These are phyloP conservation scores for Saccharomycopsis microspora DNA, from an alignment of 805 yeast species.

Conservation along the genomic window DNA sequence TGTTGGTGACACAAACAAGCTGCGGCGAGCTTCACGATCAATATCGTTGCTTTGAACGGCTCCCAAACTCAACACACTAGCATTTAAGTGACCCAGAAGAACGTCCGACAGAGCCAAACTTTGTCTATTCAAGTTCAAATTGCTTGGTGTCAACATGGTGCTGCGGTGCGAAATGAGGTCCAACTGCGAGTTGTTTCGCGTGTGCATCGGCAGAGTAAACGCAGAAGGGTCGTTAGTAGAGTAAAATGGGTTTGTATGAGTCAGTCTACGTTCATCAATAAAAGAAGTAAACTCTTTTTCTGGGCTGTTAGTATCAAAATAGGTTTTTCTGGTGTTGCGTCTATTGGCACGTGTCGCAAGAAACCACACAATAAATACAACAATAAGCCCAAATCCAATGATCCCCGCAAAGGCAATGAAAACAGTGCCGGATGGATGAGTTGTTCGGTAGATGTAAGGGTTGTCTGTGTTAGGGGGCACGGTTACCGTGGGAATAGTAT, in stretches of 20 bases:
- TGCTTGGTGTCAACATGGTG: not conserved
- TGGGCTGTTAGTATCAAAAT: not conserved
- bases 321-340: constrained; percentile 11
- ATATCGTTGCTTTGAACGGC: not conserved
- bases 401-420: constrained; percentile 72
- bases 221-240: not conserved
- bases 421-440: constrained; percentile 63
- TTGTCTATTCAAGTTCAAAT: not conserved
- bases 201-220: not conserved
- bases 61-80: not conserved
- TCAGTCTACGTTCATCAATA: not conserved
- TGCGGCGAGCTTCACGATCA: not conserved
- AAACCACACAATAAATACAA: constrained; percentile 6
- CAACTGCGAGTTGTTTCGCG: not conserved
- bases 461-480: constrained; percentile 49
- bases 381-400: constrained; percentile 40
- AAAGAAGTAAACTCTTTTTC: constrained; percentile 6
- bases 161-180: not conserved
- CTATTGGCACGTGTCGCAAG: constrained; percentile 3
- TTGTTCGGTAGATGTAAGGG: constrained; percentile 47
- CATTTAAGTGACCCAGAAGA: not conserved
- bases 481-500: constrained; percentile 23
- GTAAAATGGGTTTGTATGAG: constrained; percentile 1
- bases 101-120: not conserved
- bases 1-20: constrained; percentile 70